These are phyloP conservation scores for Acacia melanoxylon DNA, from an alignment of 306 rosid species.

Conservation along the genomic window DNA sequence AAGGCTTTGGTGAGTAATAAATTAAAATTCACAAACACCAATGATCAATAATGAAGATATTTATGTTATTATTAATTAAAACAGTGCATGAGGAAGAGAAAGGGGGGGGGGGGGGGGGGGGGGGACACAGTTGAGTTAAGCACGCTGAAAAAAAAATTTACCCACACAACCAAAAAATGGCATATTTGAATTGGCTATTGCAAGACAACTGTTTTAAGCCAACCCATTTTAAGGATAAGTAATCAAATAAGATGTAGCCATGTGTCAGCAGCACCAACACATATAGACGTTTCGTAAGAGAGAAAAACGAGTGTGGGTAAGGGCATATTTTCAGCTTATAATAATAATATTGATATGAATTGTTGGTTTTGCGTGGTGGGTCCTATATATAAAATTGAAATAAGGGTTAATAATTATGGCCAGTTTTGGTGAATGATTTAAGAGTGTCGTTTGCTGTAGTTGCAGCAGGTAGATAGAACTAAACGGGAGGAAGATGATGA, in stretches of 20 bases:
- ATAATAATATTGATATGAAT: neutral
- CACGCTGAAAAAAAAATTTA: neutral
- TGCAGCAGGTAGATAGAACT: slow-evolving; percentile 21
- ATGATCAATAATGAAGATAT: neutral
- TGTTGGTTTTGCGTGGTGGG: neutral
- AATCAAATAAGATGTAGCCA: neutral
- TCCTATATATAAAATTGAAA: neutral
- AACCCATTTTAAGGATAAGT: neutral
- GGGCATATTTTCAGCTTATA: neutral
- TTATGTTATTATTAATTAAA: neutral
- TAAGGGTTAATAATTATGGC: neutral
- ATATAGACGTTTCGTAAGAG: neutral
- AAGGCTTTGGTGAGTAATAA: neutral
- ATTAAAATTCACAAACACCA: neutral
- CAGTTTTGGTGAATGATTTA: neutral
- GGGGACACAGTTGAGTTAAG: neutral
- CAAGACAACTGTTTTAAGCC: neutral
- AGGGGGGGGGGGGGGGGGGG: too few relatives aligned
- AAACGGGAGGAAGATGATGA: slow-evolving; percentile 10
- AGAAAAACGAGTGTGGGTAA: neutral
- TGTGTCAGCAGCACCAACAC: neutral
- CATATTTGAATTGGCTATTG: neutral
- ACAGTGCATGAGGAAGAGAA: neutral
- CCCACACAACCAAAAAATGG: neutral
- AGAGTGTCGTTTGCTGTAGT: neutral